Percentiles rank a stretch among this genome's conserved stretches.
Evolutionary conservation across 2,329 filamentous ascomycete genomes (phyloP).

Genomic region (Paradendryphiella salina): DNA sequence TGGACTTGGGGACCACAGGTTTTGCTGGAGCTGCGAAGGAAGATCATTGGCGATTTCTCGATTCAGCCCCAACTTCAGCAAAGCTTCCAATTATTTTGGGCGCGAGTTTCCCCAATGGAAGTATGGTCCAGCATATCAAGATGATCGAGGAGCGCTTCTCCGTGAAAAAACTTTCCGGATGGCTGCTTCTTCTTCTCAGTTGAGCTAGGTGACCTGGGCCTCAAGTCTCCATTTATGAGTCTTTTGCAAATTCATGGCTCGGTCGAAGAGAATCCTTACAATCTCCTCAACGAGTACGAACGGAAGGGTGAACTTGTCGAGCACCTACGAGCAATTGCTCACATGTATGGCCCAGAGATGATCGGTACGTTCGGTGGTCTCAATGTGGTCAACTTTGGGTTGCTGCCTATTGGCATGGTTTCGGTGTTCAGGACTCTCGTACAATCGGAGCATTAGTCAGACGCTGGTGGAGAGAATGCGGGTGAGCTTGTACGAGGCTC

Average conservation of each 20-base stretch:
- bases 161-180: slow-evolving; percentile 52
- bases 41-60: slow-evolving; percentile 34
- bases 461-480: background rate
- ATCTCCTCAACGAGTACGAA: slow-evolving; percentile 50
- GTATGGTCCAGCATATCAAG: slow-evolving; percentile 48
- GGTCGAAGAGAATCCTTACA: slow-evolving; percentile 42
- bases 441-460: background rate
- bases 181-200: slow-evolving; percentile 59
- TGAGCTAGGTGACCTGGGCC: slow-evolving; percentile 55
- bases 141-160: slow-evolving; percentile 58
- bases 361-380: slow-evolving; percentile 40
- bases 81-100: slow-evolving; percentile 57
- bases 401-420: slow-evolving; percentile 46
- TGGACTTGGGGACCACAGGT: slow-evolving; percentile 41
- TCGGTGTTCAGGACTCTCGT: slow-evolving; percentile 30
- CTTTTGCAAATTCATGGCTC: slow-evolving; percentile 51
- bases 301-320: slow-evolving; percentile 22
- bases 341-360: slow-evolving; percentile 46
- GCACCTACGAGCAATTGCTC: slow-evolving; percentile 25
- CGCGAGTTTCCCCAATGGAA: slow-evolving; percentile 48
- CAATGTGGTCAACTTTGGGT: slow-evolving; percentile 39
- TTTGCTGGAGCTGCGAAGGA: slow-evolving; percentile 34
- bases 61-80: slow-evolving; percentile 58
- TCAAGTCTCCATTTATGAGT: slow-evolving; percentile 56
- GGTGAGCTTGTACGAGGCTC: background rate